Percentiles rank a stretch among this genome's conserved stretches.
phyloP scores from a whole-genome alignment of 306 rosid species.

The Malus asiatica region DNA sequence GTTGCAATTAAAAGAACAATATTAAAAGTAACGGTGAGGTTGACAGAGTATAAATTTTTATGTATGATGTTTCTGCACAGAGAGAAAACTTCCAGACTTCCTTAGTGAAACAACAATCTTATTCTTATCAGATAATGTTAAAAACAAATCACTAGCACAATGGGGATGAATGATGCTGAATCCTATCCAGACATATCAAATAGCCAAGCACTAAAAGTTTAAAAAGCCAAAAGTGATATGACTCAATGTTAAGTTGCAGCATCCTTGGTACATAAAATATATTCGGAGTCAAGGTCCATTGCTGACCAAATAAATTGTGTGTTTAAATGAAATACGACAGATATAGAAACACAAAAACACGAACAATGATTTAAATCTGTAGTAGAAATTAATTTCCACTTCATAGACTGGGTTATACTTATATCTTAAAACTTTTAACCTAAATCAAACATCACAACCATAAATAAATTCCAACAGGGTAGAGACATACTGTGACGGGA shows the following conservation, averaged over 20 bases:
- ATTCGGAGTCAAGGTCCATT: background rate
- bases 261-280: background rate
- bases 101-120: background rate
- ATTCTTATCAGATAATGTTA: background rate
- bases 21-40: background rate
- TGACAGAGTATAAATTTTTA: background rate
- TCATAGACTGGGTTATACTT: background rate
- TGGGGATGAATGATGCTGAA: background rate
- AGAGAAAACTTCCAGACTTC: background rate
- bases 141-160: background rate
- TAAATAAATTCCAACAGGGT: conserved; percentile 21
- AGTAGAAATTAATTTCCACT: background rate
- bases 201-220: background rate
- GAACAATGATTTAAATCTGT: background rate
- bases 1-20: background rate
- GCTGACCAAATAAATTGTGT: background rate
- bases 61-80: background rate
- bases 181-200: background rate
- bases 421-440: background rate
- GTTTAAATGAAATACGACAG: background rate
- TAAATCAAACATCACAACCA: background rate
- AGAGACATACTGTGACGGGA: conserved; percentile 85
- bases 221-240: background rate
- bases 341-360: background rate
- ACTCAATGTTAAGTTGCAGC: background rate